These are phyloP conservation scores for Cladosporium oxysporum DNA, from an alignment of 2,329 filamentous ascomycete species.

Conservation along the genomic window DNA sequence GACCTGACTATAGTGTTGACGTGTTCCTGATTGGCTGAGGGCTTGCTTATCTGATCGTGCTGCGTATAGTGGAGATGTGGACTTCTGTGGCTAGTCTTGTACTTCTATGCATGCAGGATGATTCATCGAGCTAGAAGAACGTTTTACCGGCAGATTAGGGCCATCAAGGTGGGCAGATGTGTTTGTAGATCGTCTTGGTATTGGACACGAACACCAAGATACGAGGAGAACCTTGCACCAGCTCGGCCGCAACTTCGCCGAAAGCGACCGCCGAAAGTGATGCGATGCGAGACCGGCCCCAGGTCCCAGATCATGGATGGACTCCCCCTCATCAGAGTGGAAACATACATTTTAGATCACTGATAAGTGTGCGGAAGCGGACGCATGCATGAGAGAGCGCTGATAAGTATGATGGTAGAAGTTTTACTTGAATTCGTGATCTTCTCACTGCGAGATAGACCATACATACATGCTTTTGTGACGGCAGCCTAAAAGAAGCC, in stretches of 20 bases:
- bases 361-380: neutral
- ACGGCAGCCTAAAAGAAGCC: neutral
- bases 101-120: neutral
- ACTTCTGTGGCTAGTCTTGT: neutral
- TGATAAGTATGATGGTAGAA: neutral
- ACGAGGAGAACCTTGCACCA: neutral
- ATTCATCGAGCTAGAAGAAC: neutral
- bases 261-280: conserved; percentile 1
- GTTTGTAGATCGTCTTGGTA: neutral
- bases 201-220: neutral
- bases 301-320: neutral
- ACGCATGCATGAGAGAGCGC: neutral
- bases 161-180: neutral
- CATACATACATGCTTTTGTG: too few species aligned
- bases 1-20: neutral
- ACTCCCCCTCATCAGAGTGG: neutral
- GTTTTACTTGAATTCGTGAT: too few species aligned
- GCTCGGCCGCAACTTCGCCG: neutral
- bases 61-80: neutral
- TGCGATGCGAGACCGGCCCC: neutral
- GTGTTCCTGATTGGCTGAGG: neutral
- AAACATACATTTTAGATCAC: neutral
- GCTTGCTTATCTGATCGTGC: neutral
- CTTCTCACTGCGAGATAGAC: too few species aligned
- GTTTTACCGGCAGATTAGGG: neutral